These are phyloP conservation scores for Thielaviopsis euricoi DNA, from an alignment of 2,329 filamentous ascomycete genomes.

Conservation along the genomic window DNA sequence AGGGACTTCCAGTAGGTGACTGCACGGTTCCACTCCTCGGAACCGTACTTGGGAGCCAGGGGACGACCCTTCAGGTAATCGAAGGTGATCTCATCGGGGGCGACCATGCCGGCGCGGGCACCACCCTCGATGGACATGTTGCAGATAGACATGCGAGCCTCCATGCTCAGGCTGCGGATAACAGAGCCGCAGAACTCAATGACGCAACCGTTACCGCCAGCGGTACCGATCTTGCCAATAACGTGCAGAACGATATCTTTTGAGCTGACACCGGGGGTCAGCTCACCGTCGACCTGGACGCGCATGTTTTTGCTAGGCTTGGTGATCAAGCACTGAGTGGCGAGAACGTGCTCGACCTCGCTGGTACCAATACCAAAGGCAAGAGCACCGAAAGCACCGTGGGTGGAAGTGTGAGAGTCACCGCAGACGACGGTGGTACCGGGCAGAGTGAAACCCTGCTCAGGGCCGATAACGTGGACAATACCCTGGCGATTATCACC, in stretches of 20 bases:
- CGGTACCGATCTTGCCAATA: constrained; percentile 87
- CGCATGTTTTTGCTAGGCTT: constrained; percentile 98
- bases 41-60: constrained; percentile 69
- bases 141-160: constrained; percentile 97
- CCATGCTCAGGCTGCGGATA: constrained; percentile 79
- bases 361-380: constrained; percentile 96
- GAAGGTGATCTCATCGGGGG: constrained; percentile 84
- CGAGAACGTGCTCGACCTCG: constrained; percentile 95
- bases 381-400: constrained; percentile 87
- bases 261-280: constrained; percentile 80
- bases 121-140: constrained; percentile 99
- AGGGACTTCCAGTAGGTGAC: constrained; percentile 75
- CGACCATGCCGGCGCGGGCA: constrained; percentile 90
- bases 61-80: constrained; percentile 88
- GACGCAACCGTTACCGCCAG: constrained; percentile 82
- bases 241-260: constrained; percentile 91
- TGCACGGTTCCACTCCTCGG: constrained; percentile 79
- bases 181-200: constrained; percentile 97
- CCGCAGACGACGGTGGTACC: constrained; percentile 95
- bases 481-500: constrained; percentile 95
- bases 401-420: constrained; percentile 95
- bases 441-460: constrained; percentile 95
- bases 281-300: constrained; percentile 81
- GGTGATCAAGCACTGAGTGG: constrained; percentile 88
- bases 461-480: constrained; percentile 93